Conservation (phyloP, 257 asterid genomes). For the Scutellaria barbata region DNA sequence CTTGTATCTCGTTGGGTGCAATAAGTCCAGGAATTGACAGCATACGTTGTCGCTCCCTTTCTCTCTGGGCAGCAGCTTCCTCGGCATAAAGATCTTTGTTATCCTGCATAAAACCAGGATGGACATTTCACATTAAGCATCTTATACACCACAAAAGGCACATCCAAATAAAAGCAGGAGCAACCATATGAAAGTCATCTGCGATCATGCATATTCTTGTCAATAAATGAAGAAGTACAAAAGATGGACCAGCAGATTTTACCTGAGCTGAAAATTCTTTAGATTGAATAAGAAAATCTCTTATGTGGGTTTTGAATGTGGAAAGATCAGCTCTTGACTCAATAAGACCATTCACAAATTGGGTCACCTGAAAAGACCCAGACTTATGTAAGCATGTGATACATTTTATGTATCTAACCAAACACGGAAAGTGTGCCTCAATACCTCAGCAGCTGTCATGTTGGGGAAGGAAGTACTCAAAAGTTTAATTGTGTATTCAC, state of each 20-base stretch:
- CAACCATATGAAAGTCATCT: neutral
- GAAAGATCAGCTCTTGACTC: constrained; percentile 73
- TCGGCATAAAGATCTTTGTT: constrained; percentile 96
- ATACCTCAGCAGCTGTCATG: constrained; percentile 91
- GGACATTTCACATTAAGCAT: neutral
- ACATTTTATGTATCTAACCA: constrained; percentile 17
- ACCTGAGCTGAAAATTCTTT: constrained; percentile 99
- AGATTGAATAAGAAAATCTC: constrained; percentile 96
- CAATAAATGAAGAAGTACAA: neutral
- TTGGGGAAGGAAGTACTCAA: constrained; percentile 93
- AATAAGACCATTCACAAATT: constrained; percentile 82
- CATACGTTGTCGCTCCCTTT: constrained; percentile 82
- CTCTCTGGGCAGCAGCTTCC: constrained; percentile 91
- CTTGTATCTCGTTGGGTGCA: constrained; percentile 91
- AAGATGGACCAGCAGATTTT: neutral
- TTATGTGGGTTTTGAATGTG: constrained; percentile 78
- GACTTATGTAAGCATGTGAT: constrained; percentile 1
- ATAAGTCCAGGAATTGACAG: constrained; percentile 88
- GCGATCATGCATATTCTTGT: neutral
- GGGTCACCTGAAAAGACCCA: constrained; percentile 66
- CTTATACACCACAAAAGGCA: neutral
- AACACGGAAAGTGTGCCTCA: constrained; percentile 1
- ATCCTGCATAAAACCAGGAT: constrained; percentile 55
- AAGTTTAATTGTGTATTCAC: constrained; percentile 88
- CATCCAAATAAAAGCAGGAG: neutral